Evolutionary conservation across 164 flowering plant genomes (phyloP).

Genomic region (Piper longum): DNA sequence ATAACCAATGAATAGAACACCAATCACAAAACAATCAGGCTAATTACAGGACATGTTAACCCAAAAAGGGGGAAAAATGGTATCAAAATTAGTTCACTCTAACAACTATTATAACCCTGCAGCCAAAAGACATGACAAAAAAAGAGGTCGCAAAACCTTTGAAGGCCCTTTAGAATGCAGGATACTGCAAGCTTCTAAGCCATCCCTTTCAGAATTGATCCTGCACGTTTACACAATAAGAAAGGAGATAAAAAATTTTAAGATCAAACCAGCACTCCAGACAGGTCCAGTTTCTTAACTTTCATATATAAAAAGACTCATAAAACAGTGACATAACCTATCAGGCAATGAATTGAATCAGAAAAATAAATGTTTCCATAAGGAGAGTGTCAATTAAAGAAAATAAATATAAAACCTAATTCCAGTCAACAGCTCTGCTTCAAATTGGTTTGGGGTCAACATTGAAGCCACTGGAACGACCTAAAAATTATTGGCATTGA

Average conservation of each 20-base stretch:
- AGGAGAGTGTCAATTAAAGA: not conserved
- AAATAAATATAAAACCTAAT: slow-evolving; percentile 30
- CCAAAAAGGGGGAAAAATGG: not conserved
- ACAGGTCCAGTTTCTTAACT: not conserved
- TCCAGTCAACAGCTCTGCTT: slow-evolving; percentile 84
- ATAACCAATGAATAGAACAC: not conserved
- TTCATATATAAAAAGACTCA: not conserved
- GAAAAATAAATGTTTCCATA: no score
- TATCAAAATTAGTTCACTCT: no score
- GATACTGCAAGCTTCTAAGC: slow-evolving; percentile 75
- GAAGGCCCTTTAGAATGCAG: slow-evolving; percentile 94
- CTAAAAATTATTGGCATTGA: slow-evolving; percentile 12
- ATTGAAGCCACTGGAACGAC: slow-evolving; percentile 96
- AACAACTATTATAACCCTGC: no score
- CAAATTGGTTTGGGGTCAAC: slow-evolving; percentile 99
- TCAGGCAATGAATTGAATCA: not conserved
- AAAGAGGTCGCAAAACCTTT: slow-evolving; percentile 38
- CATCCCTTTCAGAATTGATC: slow-evolving; percentile 74
- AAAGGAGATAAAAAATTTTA: no score
- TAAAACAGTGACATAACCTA: no score
- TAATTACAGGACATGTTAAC: no score
- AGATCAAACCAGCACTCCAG: not conserved
- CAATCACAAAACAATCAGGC: not conserved
- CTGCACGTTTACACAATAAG: slow-evolving; percentile 20
- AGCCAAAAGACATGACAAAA: not conserved